Conservation (phyloP, 176 grass and related monocot species). For the Cenchrus americanus region DNA sequence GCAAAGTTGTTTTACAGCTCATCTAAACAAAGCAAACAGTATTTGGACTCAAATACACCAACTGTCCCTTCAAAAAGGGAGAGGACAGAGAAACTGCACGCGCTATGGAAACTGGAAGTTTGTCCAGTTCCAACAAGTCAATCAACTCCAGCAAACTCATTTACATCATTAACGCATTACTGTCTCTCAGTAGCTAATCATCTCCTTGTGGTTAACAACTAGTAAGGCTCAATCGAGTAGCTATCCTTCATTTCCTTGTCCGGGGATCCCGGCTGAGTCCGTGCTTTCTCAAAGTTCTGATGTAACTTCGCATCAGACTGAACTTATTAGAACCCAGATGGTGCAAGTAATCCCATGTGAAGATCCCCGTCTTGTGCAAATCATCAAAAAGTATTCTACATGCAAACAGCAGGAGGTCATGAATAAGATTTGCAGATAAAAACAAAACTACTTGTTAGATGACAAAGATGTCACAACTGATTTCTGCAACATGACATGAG, state of each 20-base stretch:
- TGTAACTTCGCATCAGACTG: slow-evolving; percentile 67
- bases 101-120: no score
- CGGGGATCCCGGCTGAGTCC: slow-evolving; percentile 74
- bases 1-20: background rate
- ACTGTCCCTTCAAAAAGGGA: background rate
- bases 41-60: background rate
- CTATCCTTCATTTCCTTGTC: slow-evolving; percentile 57
- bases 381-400: slow-evolving; percentile 90
- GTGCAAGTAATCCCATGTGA: slow-evolving; percentile 96
- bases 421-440: background rate
- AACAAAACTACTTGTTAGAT: background rate
- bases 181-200: background rate
- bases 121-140: background rate
- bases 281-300: slow-evolving; percentile 85
- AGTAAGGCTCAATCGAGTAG: background rate
- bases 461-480: slow-evolving; percentile 10
- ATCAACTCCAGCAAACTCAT: background rate
- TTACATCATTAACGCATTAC: background rate
- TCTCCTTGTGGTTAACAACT: background rate
- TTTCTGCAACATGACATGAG: background rate
- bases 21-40: background rate
- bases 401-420: slow-evolving; percentile 11
- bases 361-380: slow-evolving; percentile 96
- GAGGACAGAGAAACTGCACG: background rate
- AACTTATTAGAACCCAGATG: slow-evolving; percentile 85